phyloP scores from a whole-genome alignment of 108 stramenopile species.

The Aurantiochytrium sp. region DNA sequence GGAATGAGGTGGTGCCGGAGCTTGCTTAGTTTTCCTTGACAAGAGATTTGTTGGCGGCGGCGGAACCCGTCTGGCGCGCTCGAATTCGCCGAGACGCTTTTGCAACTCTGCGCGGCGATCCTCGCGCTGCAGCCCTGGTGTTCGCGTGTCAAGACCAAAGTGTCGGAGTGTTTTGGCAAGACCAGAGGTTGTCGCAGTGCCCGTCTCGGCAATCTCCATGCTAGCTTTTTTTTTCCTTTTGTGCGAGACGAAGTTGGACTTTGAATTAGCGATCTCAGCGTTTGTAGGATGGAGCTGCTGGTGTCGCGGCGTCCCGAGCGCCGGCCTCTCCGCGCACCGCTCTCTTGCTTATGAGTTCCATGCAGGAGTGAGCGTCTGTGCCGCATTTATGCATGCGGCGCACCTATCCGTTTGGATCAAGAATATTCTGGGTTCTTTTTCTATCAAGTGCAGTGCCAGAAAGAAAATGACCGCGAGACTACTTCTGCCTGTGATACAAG shows the following conservation, averaged over 20 bases:
- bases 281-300: background rate
- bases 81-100: background rate
- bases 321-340: background rate
- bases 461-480: too few species aligned
- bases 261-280: background rate
- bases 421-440: too few species aligned
- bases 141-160: background rate
- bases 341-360: background rate
- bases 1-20: background rate
- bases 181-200: background rate
- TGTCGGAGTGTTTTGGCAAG: background rate
- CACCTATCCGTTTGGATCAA: too few species aligned
- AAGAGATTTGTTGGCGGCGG: background rate
- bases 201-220: background rate
- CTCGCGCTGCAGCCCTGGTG: background rate
- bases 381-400: background rate
- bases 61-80: background rate
- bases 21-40: background rate
- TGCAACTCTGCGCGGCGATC: background rate
- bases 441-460: too few species aligned
- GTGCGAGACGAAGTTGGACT: background rate
- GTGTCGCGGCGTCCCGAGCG: background rate
- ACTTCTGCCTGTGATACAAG: too few species aligned
- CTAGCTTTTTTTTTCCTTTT: background rate
- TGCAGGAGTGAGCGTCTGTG: background rate